Percentiles rank a stretch among this genome's conserved stretches.
Conservation (phyloP, 2,329 filamentous ascomycete genomes). For the Fusarium chuoi region DNA sequence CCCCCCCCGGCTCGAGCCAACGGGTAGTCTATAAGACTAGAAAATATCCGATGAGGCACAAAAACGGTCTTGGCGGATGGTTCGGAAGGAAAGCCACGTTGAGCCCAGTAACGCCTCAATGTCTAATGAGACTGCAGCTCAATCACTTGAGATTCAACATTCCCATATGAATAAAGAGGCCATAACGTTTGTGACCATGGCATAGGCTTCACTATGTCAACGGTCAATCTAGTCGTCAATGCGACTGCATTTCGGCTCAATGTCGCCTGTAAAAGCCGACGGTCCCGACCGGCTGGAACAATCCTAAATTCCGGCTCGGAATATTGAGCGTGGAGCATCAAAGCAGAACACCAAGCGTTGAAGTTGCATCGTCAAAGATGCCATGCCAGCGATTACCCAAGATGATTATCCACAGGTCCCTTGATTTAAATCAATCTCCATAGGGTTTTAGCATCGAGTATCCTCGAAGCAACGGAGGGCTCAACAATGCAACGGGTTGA, state of each 20-base stretch:
- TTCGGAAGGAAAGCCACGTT: conserved; percentile 21
- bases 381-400: not conserved
- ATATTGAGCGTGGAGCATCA: not conserved
- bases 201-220: not conserved
- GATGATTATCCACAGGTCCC: conserved; percentile 14
- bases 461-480: not conserved
- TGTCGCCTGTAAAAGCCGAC: not conserved
- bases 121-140: not conserved
- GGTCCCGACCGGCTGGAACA: not conserved
- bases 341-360: not conserved
- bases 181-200: not conserved
- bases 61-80: conserved; percentile 14
- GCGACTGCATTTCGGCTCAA: not conserved
- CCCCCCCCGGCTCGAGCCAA: too few relatives aligned
- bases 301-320: not conserved
- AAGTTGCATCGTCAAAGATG: not conserved
- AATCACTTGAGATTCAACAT: not conserved
- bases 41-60: conserved; percentile 11
- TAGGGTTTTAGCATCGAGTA: conserved; percentile 2
- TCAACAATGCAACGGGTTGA: conserved; percentile 7
- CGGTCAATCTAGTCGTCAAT: conserved; percentile 1
- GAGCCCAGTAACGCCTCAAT: conserved; percentile 1
- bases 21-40: too few relatives aligned
- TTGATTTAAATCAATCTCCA: conserved; percentile 1
- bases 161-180: not conserved